Percentiles rank a stretch among this genome's conserved stretches.
phyloP scores from a whole-genome alignment of 2,329 filamentous ascomycete species.

The Colletotrichum agaves region DNA sequence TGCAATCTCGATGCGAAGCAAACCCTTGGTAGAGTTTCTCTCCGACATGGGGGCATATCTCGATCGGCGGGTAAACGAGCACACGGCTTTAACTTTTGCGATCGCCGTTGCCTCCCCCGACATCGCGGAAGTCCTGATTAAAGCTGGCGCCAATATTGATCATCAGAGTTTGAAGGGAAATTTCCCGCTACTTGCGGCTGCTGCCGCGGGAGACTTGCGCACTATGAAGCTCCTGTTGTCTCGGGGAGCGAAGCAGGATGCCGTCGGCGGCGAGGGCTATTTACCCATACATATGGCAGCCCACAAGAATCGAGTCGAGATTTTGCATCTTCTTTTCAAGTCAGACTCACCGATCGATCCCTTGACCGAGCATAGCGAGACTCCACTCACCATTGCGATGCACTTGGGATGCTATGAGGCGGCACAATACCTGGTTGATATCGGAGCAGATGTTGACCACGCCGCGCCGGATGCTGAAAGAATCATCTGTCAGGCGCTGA shows the following conservation, averaged over 20 bases:
- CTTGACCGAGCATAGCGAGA: slow-evolving; percentile 40
- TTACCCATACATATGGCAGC: slow-evolving; percentile 43
- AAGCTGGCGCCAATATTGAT: slow-evolving; percentile 40
- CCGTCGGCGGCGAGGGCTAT: slow-evolving; percentile 35
- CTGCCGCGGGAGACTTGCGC: slow-evolving; percentile 55
- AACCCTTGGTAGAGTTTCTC: slow-evolving; percentile 38
- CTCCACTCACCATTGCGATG: slow-evolving; percentile 41
- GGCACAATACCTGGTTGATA: slow-evolving; percentile 38
- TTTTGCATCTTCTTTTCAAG: slow-evolving; percentile 40
- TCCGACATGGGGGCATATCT: slow-evolving; percentile 41
- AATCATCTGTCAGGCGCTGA: slow-evolving; percentile 38
- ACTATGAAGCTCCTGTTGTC: slow-evolving; percentile 39
- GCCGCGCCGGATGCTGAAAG: slow-evolving; percentile 25
- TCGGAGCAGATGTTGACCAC: slow-evolving; percentile 40
- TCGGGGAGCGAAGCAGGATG: slow-evolving; percentile 37
- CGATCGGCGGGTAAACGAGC: slow-evolving; percentile 35
- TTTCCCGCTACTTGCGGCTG: slow-evolving; percentile 53
- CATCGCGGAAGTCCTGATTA: slow-evolving; percentile 39
- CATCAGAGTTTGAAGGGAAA: slow-evolving; percentile 33
- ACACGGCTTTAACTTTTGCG: slow-evolving; percentile 41
- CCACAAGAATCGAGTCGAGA: slow-evolving; percentile 38
- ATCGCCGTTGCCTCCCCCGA: slow-evolving; percentile 42
- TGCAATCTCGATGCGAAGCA: slow-evolving; percentile 39
- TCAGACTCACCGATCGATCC: slow-evolving; percentile 39
- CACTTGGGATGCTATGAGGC: slow-evolving; percentile 39